phyloP scores from a whole-genome alignment of 805 yeast genomes.

The Torulaspora indica region DNA sequence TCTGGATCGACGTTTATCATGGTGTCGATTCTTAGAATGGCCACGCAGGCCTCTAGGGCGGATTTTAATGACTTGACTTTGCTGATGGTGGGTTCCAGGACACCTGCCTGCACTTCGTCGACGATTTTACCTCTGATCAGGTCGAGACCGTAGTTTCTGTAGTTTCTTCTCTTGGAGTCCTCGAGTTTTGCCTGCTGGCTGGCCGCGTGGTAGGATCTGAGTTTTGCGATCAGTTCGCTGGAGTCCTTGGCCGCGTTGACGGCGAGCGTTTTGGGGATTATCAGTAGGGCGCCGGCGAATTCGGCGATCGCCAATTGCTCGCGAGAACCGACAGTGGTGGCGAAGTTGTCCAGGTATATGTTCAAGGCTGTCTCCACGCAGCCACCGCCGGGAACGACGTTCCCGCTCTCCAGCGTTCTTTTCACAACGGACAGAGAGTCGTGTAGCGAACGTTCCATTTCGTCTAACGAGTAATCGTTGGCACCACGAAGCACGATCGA shows the following conservation, averaged over 20 bases:
- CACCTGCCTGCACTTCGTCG: constrained; percentile 79
- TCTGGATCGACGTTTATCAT: constrained; percentile 98
- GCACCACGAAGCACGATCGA: constrained; percentile 94
- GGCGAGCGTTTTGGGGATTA: constrained; percentile 95
- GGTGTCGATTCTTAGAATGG: constrained; percentile 94
- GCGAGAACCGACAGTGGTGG: constrained; percentile 94
- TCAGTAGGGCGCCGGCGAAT: constrained; percentile 82
- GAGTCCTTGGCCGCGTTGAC: constrained; percentile 98
- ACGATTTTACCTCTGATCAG: constrained; percentile 86
- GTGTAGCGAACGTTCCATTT: constrained; percentile 96
- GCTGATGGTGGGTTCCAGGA: constrained; percentile 90
- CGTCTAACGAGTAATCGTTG: constrained; percentile 91
- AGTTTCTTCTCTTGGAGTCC: constrained; percentile 79
- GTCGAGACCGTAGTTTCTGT: constrained; percentile 90
- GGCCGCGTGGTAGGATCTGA: constrained; percentile 94
- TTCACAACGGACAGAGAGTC: constrained; percentile 93
- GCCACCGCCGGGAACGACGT: constrained; percentile 98
- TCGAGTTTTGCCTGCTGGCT: constrained; percentile 79
- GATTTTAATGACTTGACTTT: constrained; percentile 90
- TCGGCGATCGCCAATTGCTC: constrained; percentile 98
- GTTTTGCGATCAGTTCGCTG: constrained; percentile 87
- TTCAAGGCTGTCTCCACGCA: constrained; percentile 97
- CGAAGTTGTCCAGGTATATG: constrained; percentile 92
- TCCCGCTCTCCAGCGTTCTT: constrained; percentile 90
- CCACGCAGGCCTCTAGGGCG: constrained; percentile 97